Evolutionary conservation across 805 yeast genomes (phyloP).

Genomic region (Kregervanrija fluxuum): DNA sequence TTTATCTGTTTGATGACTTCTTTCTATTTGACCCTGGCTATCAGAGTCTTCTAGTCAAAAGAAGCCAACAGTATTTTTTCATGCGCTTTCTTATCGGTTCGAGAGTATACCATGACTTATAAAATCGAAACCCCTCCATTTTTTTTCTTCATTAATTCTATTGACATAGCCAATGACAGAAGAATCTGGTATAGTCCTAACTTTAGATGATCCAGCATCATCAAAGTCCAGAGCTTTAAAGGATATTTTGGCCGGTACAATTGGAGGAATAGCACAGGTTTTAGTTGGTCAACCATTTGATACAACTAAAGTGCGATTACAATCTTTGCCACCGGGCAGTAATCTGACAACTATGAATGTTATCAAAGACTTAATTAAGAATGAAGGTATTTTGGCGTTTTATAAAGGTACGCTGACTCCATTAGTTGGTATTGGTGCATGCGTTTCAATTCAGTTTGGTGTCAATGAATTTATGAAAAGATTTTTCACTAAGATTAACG

Average conservation of each 20-base stretch:
- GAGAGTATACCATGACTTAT: background rate
- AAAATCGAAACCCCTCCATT: background rate
- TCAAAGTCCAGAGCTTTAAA: constrained; percentile 46
- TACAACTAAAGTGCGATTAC: constrained; percentile 88
- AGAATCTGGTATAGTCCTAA: constrained; percentile 19
- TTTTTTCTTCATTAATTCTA: background rate
- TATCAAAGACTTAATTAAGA: constrained; percentile 55
- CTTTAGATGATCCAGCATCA: constrained; percentile 19
- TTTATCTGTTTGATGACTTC: too few species aligned
- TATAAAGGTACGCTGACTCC: constrained; percentile 95
- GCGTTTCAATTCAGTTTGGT: constrained; percentile 94
- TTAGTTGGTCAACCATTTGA: constrained; percentile 95
- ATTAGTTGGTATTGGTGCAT: constrained; percentile 92
- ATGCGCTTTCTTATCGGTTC: too few species aligned
- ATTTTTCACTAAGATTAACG: constrained; percentile 42
- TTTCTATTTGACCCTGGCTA: too few species aligned
- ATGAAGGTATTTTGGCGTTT: constrained; percentile 83
- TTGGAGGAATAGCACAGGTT: constrained; percentile 95
- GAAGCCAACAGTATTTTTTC: too few species aligned
- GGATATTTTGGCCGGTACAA: constrained; percentile 85
- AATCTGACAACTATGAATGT: constrained; percentile 66
- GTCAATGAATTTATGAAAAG: constrained; percentile 94
- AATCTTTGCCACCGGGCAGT: constrained; percentile 74
- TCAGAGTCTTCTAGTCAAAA: too few species aligned
- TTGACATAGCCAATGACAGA: constrained; percentile 17